Evolutionary conservation across 441 rosid genomes (phyloP).

Genomic region (Euphorbia corollata): DNA sequence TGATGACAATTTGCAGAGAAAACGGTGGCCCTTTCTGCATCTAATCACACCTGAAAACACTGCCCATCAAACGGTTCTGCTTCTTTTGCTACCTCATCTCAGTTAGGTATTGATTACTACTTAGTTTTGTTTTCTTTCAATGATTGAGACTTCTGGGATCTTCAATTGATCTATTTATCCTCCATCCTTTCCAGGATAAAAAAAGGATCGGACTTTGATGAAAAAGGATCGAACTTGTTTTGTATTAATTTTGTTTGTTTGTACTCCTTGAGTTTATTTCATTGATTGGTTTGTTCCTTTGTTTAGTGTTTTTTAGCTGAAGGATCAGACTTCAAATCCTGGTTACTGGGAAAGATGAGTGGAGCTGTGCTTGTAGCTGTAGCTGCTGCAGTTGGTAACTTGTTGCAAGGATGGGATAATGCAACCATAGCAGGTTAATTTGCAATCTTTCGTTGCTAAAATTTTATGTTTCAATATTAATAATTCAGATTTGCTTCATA

Average conservation of each 20-base stretch:
- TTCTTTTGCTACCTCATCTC: constrained; percentile 25
- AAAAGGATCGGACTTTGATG: neutral
- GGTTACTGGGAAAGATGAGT: constrained; percentile 42
- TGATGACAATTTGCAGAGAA: constrained; percentile 37
- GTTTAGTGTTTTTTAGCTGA: constrained; percentile 21
- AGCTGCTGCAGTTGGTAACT: constrained; percentile 87
- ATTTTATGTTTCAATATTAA: neutral
- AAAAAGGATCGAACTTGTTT: constrained; percentile 7
- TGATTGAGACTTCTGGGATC: constrained; percentile 32
- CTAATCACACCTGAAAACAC: constrained; percentile 23
- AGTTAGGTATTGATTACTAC: constrained; percentile 18
- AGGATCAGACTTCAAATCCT: constrained; percentile 22
- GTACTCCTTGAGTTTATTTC: constrained; percentile 13
- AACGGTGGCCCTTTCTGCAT: constrained; percentile 28
- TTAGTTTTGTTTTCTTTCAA: constrained; percentile 22
- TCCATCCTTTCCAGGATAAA: neutral
- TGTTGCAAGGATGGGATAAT: constrained; percentile 98
- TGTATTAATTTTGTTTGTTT: constrained; percentile 11
- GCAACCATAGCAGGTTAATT: constrained; percentile 85
- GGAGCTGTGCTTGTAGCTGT: constrained; percentile 91
- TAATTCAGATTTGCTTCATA: constrained; percentile 13
- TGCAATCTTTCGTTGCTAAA: neutral
- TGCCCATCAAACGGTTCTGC: constrained; percentile 25
- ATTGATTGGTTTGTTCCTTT: constrained; percentile 12
- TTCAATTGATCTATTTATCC: constrained; percentile 15